Evolutionary conservation across 2,329 filamentous ascomycete species (phyloP).

Genomic region (Alternaria ethzedia): DNA sequence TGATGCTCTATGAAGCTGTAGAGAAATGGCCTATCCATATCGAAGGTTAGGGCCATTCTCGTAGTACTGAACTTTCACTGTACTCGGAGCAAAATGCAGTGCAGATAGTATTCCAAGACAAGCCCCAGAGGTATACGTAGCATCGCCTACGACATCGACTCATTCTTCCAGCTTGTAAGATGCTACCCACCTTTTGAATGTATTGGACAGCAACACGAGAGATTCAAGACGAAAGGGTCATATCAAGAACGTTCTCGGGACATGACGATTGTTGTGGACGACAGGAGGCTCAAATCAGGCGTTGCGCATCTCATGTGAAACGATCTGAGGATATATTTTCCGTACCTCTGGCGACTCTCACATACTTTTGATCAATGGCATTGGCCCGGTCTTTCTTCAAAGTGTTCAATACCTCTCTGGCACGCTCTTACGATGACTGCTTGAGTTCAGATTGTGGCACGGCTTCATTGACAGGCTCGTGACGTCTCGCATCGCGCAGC

Average conservation of each 20-base stretch:
- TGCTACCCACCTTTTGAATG: not conserved
- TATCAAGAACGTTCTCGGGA: not conserved
- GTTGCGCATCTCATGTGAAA: not conserved
- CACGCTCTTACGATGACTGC: not conserved
- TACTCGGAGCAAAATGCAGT: not conserved
- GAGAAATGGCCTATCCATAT: not conserved
- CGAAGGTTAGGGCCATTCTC: not conserved
- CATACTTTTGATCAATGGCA: not conserved
- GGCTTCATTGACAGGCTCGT: not conserved
- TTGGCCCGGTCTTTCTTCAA: not conserved
- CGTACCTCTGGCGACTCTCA: not conserved
- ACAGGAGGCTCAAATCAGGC: not conserved
- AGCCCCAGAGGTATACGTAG: not conserved
- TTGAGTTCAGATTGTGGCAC: not conserved
- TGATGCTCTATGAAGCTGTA: not conserved
- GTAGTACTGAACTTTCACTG: not conserved
- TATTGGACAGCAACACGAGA: not conserved
- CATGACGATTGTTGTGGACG: not conserved
- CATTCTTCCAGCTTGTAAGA: not conserved
- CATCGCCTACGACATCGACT: not conserved
- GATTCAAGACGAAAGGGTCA: not conserved
- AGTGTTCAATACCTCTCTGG: not conserved
- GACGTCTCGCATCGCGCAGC: not conserved
- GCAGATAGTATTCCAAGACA: not conserved
- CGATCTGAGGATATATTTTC: too few relatives aligned